These are phyloP conservation scores for Nemania serpens DNA, from an alignment of 2,329 filamentous ascomycete species.

Conservation along the genomic window DNA sequence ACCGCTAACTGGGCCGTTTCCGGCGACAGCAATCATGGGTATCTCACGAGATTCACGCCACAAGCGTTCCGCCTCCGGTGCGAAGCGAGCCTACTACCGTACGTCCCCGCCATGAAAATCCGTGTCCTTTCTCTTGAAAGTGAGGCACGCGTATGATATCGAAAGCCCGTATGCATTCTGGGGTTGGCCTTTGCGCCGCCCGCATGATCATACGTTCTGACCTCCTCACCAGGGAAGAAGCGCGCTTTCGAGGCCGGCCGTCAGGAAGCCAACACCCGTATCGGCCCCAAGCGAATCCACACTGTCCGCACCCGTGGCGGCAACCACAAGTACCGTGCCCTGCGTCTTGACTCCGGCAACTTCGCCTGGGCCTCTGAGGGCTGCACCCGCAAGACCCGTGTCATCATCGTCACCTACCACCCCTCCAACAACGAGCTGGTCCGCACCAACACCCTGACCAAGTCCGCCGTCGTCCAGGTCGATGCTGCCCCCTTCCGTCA, in stretches of 20 bases:
- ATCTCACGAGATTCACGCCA: constrained; percentile 99
- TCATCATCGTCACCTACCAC: constrained; percentile 98
- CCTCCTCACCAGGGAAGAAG: constrained; percentile 83
- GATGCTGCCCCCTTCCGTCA: constrained; percentile 99
- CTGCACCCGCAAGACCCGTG: constrained; percentile 97
- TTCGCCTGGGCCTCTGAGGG: constrained; percentile 99
- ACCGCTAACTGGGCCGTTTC: constrained; percentile 37
- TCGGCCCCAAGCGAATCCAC: constrained; percentile 95
- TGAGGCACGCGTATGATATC: constrained; percentile 42
- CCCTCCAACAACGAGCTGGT: constrained; percentile 99
- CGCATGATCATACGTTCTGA: constrained; percentile 70
- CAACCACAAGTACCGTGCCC: constrained; percentile 99
- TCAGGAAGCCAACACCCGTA: constrained; percentile 99
- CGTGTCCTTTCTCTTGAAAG: constrained; percentile 22
- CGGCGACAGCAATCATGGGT: constrained; percentile 89
- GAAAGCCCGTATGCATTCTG: constrained; percentile 68
- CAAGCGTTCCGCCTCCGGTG: constrained; percentile 99
- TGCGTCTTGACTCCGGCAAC: constrained; percentile 98
- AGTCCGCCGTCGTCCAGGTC: constrained; percentile 97
- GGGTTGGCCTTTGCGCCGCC: constrained; percentile 32
- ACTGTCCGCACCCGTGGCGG: constrained; percentile 96
- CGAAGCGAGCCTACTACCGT: constrained; percentile 94
- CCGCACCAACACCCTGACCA: constrained; percentile 99
- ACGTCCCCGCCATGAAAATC: constrained; percentile 51
- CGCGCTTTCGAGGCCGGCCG: constrained; percentile 99